Percentiles rank a stretch among this genome's conserved stretches.
These are phyloP conservation scores for Persicaria tinctoria DNA, from an alignment of 148 eudicot species.

Conservation along the genomic window DNA sequence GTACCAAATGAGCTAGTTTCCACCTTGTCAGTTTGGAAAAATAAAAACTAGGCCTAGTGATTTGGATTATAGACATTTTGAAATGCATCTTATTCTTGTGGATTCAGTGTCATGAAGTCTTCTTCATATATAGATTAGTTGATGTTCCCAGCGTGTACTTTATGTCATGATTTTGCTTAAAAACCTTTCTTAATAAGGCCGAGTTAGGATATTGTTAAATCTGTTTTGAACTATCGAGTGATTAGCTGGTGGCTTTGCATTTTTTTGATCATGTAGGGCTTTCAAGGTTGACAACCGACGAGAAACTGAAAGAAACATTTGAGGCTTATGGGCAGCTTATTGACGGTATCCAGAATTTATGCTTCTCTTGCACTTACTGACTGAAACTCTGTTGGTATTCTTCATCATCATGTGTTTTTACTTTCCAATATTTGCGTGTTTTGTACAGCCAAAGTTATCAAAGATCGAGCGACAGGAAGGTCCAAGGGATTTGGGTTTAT, in stretches of 20 bases:
- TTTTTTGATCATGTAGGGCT: constrained; percentile 50
- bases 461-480: constrained; percentile 63
- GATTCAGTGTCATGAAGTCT: too few species aligned
- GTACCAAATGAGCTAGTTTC: too few species aligned
- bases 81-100: too few species aligned
- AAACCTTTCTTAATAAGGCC: neutral
- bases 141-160: too few species aligned
- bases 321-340: constrained; percentile 62
- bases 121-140: too few species aligned
- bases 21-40: too few species aligned
- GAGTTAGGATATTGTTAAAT: neutral
- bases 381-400: neutral
- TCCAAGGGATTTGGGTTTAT: constrained; percentile 91
- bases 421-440: constrained; percentile 20
- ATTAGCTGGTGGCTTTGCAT: neutral
- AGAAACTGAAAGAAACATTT: constrained; percentile 74
- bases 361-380: neutral
- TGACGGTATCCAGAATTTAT: constrained; percentile 40
- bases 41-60: too few species aligned
- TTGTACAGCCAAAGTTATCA: constrained; percentile 52
- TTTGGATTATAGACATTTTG: too few species aligned
- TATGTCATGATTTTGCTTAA: too few species aligned
- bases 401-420: neutral
- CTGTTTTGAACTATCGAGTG: neutral
- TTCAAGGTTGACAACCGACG: constrained; percentile 80